Evolutionary conservation across 345 rosid species (phyloP).

Genomic region (Mangifera indica): DNA sequence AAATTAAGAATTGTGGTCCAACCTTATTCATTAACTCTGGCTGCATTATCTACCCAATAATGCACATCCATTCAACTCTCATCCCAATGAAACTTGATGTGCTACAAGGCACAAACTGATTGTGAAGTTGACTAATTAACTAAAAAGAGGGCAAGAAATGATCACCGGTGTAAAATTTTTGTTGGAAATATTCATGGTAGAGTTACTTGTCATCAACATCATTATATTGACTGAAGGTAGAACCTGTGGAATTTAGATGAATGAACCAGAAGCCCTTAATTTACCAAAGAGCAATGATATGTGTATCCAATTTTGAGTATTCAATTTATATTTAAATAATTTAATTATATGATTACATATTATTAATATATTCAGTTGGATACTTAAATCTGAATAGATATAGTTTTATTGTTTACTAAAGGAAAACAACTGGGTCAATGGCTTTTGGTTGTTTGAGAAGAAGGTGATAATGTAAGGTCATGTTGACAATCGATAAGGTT

Average conservation of each 20-base stretch:
- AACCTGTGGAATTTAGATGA: not conserved
- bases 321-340: too few relatives aligned
- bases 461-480: not conserved
- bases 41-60: slow-evolving; percentile 1
- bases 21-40: not conserved
- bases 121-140: not conserved
- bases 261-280: not conserved
- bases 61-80: not conserved
- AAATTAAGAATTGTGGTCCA: slow-evolving; percentile 7
- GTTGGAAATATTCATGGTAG: not conserved
- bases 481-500: slow-evolving; percentile 1
- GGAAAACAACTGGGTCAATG: not conserved
- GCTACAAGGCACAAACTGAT: not conserved
- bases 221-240: not conserved
- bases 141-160: not conserved
- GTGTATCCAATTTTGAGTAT: too few relatives aligned
- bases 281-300: too few relatives aligned
- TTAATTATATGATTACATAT: too few relatives aligned
- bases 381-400: too few relatives aligned
- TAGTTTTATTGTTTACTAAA: too few relatives aligned
- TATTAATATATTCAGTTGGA: too few relatives aligned
- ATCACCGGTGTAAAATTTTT: not conserved
- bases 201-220: too few relatives aligned
- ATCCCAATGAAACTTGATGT: not conserved
- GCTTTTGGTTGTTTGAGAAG: slow-evolving; percentile 5